Evolutionary conservation across 2,329 filamentous ascomycete genomes (phyloP), one percentile per base, ranked within the genome.

Genomic region (Ceratocystis diversiconidia): DNA sequence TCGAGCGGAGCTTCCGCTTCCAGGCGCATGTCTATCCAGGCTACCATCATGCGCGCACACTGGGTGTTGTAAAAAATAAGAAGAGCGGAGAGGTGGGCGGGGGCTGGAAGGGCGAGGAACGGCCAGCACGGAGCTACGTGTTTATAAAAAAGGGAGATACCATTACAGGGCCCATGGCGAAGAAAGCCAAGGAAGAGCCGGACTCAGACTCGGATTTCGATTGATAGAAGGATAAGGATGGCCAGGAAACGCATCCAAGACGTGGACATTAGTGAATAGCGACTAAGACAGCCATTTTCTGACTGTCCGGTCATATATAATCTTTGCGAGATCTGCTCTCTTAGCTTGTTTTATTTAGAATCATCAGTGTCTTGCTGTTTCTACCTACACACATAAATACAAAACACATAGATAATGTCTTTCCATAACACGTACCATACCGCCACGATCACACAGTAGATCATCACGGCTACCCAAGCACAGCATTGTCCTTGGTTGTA

Each of bases 31-130:
- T 80, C 28, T 94, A 92, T 73, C 87, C 86, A 0, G 86, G 86
- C 0, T 94, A 94, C 73, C 79, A 75, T 68, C 88, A 92, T 75
- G 85, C 87, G 17, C 74, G 89, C 67, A 92, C 89, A 3, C 73
- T 90, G 67, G 89, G 89, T 1, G 84, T 84, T 2, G 79, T 87
- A 48, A 77, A 74, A 70, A 80, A 76, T 60, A 77, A 76, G 63
- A 74, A 74, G 63, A 64, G 48, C n/a, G 76, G 73, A 19, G 76
- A 78, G 48, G 76, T 79, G 65, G 76, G 78, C 66, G 74, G 75
- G 17, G 72, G 71, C 19, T 78, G 77, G 77, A 76, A 69, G 67
- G 77, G 77, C 1, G 77, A 78, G 71, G 72, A 78, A 28, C 70
- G 77, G 60, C 67, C 74, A 0, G 78, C 83, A 28, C 77, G 84